Percentiles rank a stretch among this genome's conserved stretches.
Evolutionary conservation across 148 eudicot species (phyloP).

Genomic region (Chenopodium formosanum): DNA sequence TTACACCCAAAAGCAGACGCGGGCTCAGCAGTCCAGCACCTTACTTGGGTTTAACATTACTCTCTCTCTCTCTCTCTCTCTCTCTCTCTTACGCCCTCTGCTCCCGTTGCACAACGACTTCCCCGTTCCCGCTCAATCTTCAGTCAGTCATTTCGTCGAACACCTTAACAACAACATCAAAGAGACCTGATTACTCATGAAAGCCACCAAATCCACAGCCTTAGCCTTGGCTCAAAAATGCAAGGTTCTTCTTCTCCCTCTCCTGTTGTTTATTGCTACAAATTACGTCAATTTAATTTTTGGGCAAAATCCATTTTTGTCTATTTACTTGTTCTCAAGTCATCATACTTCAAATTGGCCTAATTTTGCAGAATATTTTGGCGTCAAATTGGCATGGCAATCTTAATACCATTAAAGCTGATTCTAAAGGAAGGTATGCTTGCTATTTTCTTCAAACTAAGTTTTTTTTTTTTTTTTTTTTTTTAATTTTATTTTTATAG

Average conservation of each 20-base stretch:
- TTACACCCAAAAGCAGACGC: no score
- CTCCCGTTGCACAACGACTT: background rate
- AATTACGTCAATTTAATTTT: no score
- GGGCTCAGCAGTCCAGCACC: no score
- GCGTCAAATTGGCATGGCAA: constrained; percentile 88
- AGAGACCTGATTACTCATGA: constrained; percentile 32
- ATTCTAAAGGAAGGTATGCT: constrained; percentile 61
- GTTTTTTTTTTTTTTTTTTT: background rate
- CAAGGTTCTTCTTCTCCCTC: constrained; percentile 47
- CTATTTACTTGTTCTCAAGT: no score
- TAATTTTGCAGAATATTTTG: constrained; percentile 58
- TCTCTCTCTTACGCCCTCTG: background rate
- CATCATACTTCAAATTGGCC: background rate
- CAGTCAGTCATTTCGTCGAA: constrained; percentile 33
- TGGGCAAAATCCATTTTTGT: background rate
- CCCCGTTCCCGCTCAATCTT: background rate
- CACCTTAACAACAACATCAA: constrained; percentile 35
- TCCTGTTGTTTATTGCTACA: background rate
- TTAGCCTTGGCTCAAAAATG: constrained; percentile 69
- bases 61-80: no score
- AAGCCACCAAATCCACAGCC: constrained; percentile 41
- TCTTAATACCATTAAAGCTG: constrained; percentile 80
- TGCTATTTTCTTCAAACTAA: background rate
- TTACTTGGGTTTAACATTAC: no score
- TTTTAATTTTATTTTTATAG: constrained; percentile 5